Evolutionary conservation across 228 moss, liverwort and hornwort species (phyloP), one percentile per base, ranked within the genome.

Genomic region (Sphagnum fallax): DNA sequence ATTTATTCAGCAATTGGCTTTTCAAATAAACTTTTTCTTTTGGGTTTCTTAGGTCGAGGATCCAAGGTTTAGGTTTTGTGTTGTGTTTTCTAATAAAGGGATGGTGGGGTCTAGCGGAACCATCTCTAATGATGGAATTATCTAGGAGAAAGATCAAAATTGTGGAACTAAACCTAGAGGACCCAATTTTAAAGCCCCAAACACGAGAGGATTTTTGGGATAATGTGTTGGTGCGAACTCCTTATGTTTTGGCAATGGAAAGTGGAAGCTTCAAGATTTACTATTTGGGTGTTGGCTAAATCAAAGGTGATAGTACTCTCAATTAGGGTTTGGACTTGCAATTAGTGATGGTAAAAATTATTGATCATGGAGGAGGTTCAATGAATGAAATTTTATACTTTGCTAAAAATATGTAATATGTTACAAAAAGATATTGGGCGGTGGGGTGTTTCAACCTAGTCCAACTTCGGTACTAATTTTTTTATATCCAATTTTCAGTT

Each of bases 211-310:
- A 83, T 68, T 78, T 81, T 53, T 86, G 83, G 86, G 86, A 86
- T 51, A 86, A 89, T 53, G 4, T 78, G 4, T 73, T 83, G 3
- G 86, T 83, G 7, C 86, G 82, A 60, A 71, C 83, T 47, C 86
- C 81, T 15, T 85, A 85, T 53, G 83, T 81, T 47, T 15, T 88
- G 70, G 75, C 76, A 5, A 68, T 78, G 80, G 67, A 65, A 9
- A 79, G 81, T 15, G 86, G 89, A 12, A 89, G 86, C 67, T 81
- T 86, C 48, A 72, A 78, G 8, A 73, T 89, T n/a, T n/a, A n/a
- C n/a, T n/a, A n/a, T n/a, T 58, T 86, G 50, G 89, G 83, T 14
- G 78, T 83, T 4, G 83, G 86, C 16, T 85, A 81, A 73, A 6
- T 82, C 66, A 73, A 78, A 18, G 85, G 88, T 15, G 76, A 80